Percentiles rank a stretch among this genome's conserved stretches.
Conservation (phyloP, 2,329 filamentous ascomycete species). For the Alternaria triticimaculans region DNA sequence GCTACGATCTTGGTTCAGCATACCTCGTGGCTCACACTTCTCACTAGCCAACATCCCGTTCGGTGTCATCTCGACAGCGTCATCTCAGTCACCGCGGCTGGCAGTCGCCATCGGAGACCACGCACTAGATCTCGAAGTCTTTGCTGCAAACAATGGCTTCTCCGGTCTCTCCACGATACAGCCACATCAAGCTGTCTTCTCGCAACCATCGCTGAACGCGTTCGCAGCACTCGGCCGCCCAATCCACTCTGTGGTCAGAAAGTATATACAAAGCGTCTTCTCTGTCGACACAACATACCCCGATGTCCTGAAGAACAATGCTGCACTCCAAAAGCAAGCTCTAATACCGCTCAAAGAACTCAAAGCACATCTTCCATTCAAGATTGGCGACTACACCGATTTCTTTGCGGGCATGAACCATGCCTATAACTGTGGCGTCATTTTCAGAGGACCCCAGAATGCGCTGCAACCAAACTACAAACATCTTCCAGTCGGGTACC, state of each 20-base stretch:
- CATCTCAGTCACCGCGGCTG: conserved; percentile 63
- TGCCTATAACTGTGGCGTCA: conserved; percentile 72
- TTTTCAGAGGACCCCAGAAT: conserved; percentile 75
- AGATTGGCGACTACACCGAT: conserved; percentile 83
- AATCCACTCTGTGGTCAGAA: conserved; percentile 71
- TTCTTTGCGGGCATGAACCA: conserved; percentile 85
- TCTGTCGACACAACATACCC: conserved; percentile 65
- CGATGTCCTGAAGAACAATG: conserved; percentile 68
- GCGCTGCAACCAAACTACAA: conserved; percentile 83
- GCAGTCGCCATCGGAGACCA: conserved; percentile 76
- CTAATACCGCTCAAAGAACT: conserved; percentile 67
- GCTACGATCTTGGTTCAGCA: conserved; percentile 63
- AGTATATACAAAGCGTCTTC: conserved; percentile 72
- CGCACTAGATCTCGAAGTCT: conserved; percentile 71
- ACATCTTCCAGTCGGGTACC: conserved; percentile 81
- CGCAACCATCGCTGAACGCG: conserved; percentile 69
- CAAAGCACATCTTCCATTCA: conserved; percentile 74
- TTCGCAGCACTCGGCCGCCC: conserved; percentile 76
- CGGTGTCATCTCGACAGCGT: conserved; percentile 74
- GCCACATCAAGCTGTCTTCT: conserved; percentile 67
- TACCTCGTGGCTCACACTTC: conserved; percentile 69
- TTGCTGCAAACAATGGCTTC: conserved; percentile 67
- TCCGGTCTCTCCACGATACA: conserved; percentile 63
- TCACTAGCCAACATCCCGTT: conserved; percentile 84
- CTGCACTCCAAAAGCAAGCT: conserved; percentile 61